Percentiles rank a stretch among this genome's conserved stretches.
Conservation (phyloP, 202 grass and related monocot species). For the Thinopyrum obtusiflorum region DNA sequence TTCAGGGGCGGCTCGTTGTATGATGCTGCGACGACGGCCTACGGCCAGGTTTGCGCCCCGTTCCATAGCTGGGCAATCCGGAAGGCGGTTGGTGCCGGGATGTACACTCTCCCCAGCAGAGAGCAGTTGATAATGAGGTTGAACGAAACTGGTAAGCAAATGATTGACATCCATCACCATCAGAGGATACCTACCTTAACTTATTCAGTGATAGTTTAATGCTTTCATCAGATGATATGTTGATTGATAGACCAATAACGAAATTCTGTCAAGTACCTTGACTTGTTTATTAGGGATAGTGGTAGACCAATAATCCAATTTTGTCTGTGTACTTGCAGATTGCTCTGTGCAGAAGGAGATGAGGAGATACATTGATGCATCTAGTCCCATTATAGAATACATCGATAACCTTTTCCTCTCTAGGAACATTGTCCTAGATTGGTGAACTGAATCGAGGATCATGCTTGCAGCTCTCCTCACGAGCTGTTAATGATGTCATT, state of each 20-base stretch:
- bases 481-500: slow-evolving; percentile 35
- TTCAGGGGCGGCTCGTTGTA: slow-evolving; percentile 68
- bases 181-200: neutral
- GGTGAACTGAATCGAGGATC: slow-evolving; percentile 55
- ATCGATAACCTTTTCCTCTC: slow-evolving; percentile 88
- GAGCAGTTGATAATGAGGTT: slow-evolving; percentile 74
- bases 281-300: no score
- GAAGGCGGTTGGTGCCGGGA: slow-evolving; percentile 85
- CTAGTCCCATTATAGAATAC: slow-evolving; percentile 81
- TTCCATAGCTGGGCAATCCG: slow-evolving; percentile 94
- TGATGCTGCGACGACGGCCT: slow-evolving; percentile 87
- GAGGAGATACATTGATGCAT: slow-evolving; percentile 86
- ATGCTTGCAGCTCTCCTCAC: slow-evolving; percentile 17
- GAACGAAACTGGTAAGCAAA: slow-evolving; percentile 78
- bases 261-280: no score
- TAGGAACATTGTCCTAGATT: slow-evolving; percentile 83
- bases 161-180: neutral
- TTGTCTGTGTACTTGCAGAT: slow-evolving; percentile 43
- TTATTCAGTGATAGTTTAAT: neutral
- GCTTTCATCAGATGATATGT: neutral
- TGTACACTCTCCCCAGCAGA: slow-evolving; percentile 88
- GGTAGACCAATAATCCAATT: neutral
- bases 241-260: no score
- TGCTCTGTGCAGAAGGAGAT: slow-evolving; percentile 78
- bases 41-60: slow-evolving; percentile 87